Evolutionary conservation across 2,329 filamentous ascomycete genomes (phyloP).

Genomic region (Beauveria pseudobassiana): DNA sequence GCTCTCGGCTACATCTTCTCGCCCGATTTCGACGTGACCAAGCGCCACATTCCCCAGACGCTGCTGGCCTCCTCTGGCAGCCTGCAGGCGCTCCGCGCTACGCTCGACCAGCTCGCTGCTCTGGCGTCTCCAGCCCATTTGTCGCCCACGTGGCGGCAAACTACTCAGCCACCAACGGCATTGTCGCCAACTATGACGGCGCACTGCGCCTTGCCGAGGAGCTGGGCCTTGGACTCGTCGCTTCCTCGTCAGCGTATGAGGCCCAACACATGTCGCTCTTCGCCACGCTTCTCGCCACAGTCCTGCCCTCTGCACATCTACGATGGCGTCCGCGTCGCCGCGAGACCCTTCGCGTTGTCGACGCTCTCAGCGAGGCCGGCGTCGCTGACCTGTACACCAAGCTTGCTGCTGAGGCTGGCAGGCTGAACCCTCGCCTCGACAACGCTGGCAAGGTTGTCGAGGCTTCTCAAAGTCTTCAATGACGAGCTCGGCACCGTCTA

Average conservation of each 20-base stretch:
- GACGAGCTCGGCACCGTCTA: constrained; percentile 91
- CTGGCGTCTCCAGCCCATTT: constrained; percentile 84
- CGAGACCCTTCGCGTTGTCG: constrained; percentile 75
- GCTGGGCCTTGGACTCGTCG: constrained; percentile 76
- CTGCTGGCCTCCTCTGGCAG: constrained; percentile 81
- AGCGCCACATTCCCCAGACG: constrained; percentile 85
- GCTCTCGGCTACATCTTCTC: constrained; percentile 97
- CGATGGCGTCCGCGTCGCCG: constrained; percentile 78
- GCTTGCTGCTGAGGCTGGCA: constrained; percentile 53
- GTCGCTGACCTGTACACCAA: constrained; percentile 62
- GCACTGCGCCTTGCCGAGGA: constrained; percentile 80
- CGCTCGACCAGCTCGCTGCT: constrained; percentile 88
- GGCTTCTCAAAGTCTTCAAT: constrained; percentile 68
- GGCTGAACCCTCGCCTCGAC: constrained; percentile 62
- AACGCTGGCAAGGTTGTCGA: constrained; percentile 64
- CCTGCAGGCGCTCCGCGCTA: constrained; percentile 69
- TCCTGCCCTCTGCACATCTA: constrained; percentile 81
- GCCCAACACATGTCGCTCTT: constrained; percentile 93
- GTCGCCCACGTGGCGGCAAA: constrained; percentile 88
- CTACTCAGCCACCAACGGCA: constrained; percentile 60
- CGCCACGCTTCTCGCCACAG: constrained; percentile 68
- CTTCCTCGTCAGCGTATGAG: constrained; percentile 82
- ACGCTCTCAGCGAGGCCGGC: constrained; percentile 66
- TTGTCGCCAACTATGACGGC: constrained; percentile 81
- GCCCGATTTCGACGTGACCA: constrained; percentile 87